A percentile compares a stretch with the other conserved stretches of the same genome.
Evolutionary conservation across 805 yeast species (phyloP).

Genomic region (Ogataea siamensis): DNA sequence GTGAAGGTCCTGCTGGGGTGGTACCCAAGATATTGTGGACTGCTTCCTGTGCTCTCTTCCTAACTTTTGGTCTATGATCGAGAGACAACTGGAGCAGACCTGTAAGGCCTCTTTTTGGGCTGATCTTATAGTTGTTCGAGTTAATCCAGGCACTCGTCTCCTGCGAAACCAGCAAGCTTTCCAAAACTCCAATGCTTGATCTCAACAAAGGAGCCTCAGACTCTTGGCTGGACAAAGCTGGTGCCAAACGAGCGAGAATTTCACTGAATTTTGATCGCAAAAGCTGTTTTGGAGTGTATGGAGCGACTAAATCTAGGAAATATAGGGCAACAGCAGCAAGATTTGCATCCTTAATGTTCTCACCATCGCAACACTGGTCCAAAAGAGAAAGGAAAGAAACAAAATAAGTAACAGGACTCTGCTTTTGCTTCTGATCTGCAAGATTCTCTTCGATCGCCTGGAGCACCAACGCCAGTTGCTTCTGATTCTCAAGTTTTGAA

Average conservation of each 20-base stretch:
- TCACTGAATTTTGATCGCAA: conserved; percentile 74
- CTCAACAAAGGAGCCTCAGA: conserved; percentile 79
- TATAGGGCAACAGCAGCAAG: conserved; percentile 78
- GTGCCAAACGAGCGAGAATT: conserved; percentile 76
- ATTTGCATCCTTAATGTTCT: conserved; percentile 52
- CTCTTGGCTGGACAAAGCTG: conserved; percentile 64
- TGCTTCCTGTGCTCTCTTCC: conserved; percentile 93
- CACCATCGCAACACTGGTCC: conserved; percentile 64
- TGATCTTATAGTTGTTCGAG: conserved; percentile 44
- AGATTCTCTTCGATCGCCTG: conserved; percentile 90
- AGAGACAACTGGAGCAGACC: conserved; percentile 76
- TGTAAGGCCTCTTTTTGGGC: conserved; percentile 79
- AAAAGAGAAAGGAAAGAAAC: conserved; percentile 79
- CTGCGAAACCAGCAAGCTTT: conserved; percentile 74
- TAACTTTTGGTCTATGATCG: conserved; percentile 91
- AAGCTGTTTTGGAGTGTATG: conserved; percentile 66
- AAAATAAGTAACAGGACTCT: conserved; percentile 77
- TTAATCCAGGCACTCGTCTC: conserved; percentile 77
- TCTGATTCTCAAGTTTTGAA: conserved; percentile 86
- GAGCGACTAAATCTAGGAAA: conserved; percentile 75
- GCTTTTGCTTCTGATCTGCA: conserved; percentile 57
- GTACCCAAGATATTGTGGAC: conserved; percentile 58
- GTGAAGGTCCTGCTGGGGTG: conserved; percentile 75
- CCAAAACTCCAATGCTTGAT: conserved; percentile 84
- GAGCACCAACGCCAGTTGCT: conserved; percentile 76